Evolutionary conservation across 768 basidiomycete genomes (phyloP), one percentile per base, ranked within the genome.

Genomic region (Rubroboletus pulcherrimus): DNA sequence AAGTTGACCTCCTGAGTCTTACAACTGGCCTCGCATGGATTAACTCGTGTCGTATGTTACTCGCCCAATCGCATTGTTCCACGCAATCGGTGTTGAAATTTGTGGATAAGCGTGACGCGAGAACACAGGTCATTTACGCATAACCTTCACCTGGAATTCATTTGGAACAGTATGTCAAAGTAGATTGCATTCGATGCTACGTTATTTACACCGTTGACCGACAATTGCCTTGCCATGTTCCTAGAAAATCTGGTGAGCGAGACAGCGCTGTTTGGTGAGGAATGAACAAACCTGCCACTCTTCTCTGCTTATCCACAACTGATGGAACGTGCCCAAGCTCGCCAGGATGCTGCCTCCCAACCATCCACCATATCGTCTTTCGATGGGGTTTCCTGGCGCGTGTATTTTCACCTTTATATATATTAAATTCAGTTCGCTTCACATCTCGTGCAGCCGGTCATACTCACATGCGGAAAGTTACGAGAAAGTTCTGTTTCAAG

Each of bases 261-360:
- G 54, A 44, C 43, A 49, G 40, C 29, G 6, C 19, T 39, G 29
- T 39, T 54, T 19, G 46, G 56, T 44, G 29, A 2, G 8, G 53
- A 59, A 49, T 10, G 11, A 45, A 69, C 84, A 41, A 56, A 91
- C 92, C 82, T 91, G 84, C 87, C 91, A 95, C 65, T 96, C 93
- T 70, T 94, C 93, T 65, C 78, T 84, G 72, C 91, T 93, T 66
- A 96, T 93, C 93, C 93, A 95, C 48, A 95, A 76, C 63, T 96
- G 96, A 69, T 99, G 97, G 81, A 98, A 99, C 15, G 95, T 98
- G 24, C 97, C 97, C 66, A 98, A 74, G 66, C 91, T 93, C 1
- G 90, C 95, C 45, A 98, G 77, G 64, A 98, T 96, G 61, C 91
- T 93, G 30, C 96, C 97, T 11, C 97, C 97, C 7, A 99, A 75